Percentiles rank a stretch among this genome's conserved stretches.
phyloP scores from a whole-genome alignment of 108 stramenopile species.

The Fragilaria crotonensis region DNA sequence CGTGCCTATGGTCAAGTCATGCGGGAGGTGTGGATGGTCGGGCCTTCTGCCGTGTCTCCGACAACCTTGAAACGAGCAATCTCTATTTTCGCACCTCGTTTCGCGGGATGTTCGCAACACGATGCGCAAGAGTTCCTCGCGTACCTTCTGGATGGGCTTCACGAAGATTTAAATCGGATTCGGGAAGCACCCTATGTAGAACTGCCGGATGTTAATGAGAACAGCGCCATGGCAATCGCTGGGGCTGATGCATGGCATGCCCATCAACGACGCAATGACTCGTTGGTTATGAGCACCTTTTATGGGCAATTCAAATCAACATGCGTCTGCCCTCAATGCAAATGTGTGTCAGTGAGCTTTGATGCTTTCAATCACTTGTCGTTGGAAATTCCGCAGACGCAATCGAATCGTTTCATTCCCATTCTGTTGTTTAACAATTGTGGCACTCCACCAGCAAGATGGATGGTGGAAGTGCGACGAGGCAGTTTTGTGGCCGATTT shows the following conservation, averaged over 20 bases:
- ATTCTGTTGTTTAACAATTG: background rate
- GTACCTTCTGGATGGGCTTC: constrained; percentile 88
- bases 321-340: constrained; percentile 83
- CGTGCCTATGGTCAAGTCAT: constrained; percentile 60
- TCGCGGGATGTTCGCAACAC: constrained; percentile 75
- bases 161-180: constrained; percentile 95
- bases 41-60: constrained; percentile 33
- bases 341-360: constrained; percentile 81
- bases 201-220: constrained; percentile 63
- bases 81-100: constrained; percentile 60
- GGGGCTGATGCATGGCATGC: constrained; percentile 67
- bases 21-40: constrained; percentile 64
- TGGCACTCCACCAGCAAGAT: constrained; percentile 17
- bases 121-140: constrained; percentile 92
- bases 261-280: constrained; percentile 60
- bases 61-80: constrained; percentile 64
- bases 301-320: constrained; percentile 79
- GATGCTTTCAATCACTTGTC: constrained; percentile 85
- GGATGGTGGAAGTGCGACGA: constrained; percentile 14
- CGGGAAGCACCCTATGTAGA: constrained; percentile 86
- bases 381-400: constrained; percentile 59
- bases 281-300: constrained; percentile 69
- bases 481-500: constrained; percentile 18
- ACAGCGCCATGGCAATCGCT: constrained; percentile 53
- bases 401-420: constrained; percentile 1